Evolutionary conservation across 352 stramenopile species (phyloP), one percentile per base, ranked within the genome.

Genomic region (Pythium phragmiticola): DNA sequence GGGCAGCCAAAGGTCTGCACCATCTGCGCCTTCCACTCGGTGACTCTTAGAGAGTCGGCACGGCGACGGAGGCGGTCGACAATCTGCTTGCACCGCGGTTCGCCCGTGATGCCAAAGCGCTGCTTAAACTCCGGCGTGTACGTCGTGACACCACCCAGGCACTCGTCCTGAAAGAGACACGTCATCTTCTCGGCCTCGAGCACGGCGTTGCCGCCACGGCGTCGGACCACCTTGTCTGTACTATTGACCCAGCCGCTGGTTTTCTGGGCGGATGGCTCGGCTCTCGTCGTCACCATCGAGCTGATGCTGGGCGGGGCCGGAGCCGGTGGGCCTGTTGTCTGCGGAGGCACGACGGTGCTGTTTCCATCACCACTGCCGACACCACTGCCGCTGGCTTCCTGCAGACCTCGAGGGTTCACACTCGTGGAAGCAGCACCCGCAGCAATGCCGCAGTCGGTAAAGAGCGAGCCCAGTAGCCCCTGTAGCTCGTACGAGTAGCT

Each of bases 401-500:
- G 30, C 14, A 19, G 6, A 3, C 34, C 4, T 16, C 21, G 33
- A 34, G 17, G 34, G 21, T 0, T 5, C 2, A 47, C 36, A 14
- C 3, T 56, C 0, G 56, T 41, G 45, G 34, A 17, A 12, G 37
- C 14, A 12, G 39, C 17, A 16, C 16, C 16, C 19, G 28, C 16
- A 16, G 34, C 41, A 30, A 5, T 30, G 14, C 60, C 60, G 21
- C 70, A 74, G 17, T 52, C 11, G 7, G 34, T 64, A 47, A 67
- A 76, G 4, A 76, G 41, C 17, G 28, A 46, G 33, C 33, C 62
- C 7, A 69, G 14, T 0, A 69, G 43, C 7, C 66, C 70, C 34
- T 68, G 30, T 0, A 74, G 48, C n/a, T 74, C 58, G 58, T 73
- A 77, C 59, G 66, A 59, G 52, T 77, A 77, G 46, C 67, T 77